phyloP scores from a whole-genome alignment of 306 rosid genomes.

The Betula pendula region DNA sequence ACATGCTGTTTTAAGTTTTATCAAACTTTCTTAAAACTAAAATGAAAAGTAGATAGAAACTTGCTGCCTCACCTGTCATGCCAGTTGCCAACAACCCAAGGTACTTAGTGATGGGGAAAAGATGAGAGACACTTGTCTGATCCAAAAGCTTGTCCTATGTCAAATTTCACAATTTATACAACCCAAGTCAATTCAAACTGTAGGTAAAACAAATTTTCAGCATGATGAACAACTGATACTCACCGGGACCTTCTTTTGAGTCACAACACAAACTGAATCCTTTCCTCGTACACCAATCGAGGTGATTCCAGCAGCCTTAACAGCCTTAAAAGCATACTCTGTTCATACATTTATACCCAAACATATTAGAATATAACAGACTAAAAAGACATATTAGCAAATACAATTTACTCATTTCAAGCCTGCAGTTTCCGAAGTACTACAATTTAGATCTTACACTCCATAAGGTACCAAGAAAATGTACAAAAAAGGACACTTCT shows the following conservation, averaged over 20 bases:
- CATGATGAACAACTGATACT: constrained; percentile 33
- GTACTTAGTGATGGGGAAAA: constrained; percentile 85
- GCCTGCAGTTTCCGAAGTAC: background rate
- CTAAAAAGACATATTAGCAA: background rate
- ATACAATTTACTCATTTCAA: background rate
- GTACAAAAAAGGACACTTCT: background rate
- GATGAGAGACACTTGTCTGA: constrained; percentile 92
- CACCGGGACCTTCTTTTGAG: constrained; percentile 98
- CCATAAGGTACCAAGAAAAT: background rate
- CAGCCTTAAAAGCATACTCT: constrained; percentile 99
- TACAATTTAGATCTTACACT: background rate
- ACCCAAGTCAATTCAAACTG: constrained; percentile 9
- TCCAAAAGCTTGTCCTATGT: constrained; percentile 97
- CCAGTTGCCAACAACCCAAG: constrained; percentile 97
- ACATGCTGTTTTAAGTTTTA: background rate
- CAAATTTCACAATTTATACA: constrained; percentile 19
- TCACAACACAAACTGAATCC: constrained; percentile 94
- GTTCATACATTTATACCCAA: constrained; percentile 29
- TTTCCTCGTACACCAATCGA: constrained; percentile 93
- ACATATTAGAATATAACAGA: constrained; percentile 22
- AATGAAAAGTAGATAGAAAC: constrained; percentile 10
- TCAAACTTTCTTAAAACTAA: constrained; percentile 5
- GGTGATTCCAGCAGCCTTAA: constrained; percentile 89
- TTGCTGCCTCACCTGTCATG: constrained; percentile 62
- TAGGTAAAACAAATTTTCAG: background rate